These are phyloP conservation scores for Boletus sp. DNA, from an alignment of 1,284 basidiomycete genomes.

Conservation along the genomic window DNA sequence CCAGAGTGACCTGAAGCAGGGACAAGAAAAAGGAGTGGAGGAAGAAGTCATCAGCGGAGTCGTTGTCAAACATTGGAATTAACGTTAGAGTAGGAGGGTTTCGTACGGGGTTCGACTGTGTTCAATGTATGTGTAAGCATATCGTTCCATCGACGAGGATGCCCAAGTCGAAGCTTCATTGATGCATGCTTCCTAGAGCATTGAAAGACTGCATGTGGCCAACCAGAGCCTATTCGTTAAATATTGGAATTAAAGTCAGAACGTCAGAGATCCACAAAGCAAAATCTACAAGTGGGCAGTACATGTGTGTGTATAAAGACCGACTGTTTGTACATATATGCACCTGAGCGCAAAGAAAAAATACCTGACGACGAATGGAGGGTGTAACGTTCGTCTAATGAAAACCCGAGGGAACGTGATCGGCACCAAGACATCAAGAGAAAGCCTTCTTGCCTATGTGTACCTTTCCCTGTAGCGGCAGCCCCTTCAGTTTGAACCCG, in stretches of 20 bases:
- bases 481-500: slow-evolving; percentile 54
- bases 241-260: slow-evolving; percentile 8
- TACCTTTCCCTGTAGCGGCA: slow-evolving; percentile 67
- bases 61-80: slow-evolving; percentile 45
- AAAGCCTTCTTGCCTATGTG: slow-evolving; percentile 57
- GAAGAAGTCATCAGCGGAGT: slow-evolving; percentile 43
- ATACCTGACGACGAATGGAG: slow-evolving; percentile 6
- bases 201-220: background rate
- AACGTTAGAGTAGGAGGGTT: background rate
- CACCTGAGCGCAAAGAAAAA: slow-evolving; percentile 3
- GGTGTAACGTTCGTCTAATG: slow-evolving; percentile 3
- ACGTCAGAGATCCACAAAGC: background rate
- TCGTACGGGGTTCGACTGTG: background rate
- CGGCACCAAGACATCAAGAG: background rate
- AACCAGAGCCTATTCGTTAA: background rate
- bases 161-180: background rate
- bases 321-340: slow-evolving; percentile 6
- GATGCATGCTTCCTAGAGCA: background rate
- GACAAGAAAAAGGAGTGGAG: slow-evolving; percentile 35
- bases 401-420: slow-evolving; percentile 1
- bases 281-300: slow-evolving; percentile 21
- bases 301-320: slow-evolving; percentile 14
- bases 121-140: background rate
- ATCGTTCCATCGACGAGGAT: background rate
- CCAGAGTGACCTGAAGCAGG: slow-evolving; percentile 32